These are phyloP conservation scores for Nicotiana paniculata DNA, from an alignment of 257 asterid genomes.

Conservation along the genomic window DNA sequence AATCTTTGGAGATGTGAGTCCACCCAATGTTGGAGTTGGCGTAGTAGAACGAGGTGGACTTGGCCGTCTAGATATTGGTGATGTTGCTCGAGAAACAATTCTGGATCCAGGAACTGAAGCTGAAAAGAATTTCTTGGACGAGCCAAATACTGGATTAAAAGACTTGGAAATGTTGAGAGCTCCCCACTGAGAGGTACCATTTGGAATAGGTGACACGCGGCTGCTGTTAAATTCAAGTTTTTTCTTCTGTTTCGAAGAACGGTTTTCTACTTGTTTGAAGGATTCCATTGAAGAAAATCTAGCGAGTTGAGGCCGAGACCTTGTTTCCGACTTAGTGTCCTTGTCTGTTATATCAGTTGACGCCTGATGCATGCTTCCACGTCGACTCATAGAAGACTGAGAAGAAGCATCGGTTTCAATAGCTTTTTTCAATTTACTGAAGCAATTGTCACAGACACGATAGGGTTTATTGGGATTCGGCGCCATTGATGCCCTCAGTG, in stretches of 20 bases:
- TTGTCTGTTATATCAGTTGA: slow-evolving; percentile 43
- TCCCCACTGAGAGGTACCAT: slow-evolving; percentile 87
- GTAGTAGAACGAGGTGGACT: slow-evolving; percentile 99
- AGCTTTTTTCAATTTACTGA: slow-evolving; percentile 65
- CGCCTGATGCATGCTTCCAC: slow-evolving; percentile 69
- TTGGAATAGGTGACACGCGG: slow-evolving; percentile 93
- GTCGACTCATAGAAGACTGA: slow-evolving; percentile 59
- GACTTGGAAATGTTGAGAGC: slow-evolving; percentile 71
- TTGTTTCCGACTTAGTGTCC: slow-evolving; percentile 58
- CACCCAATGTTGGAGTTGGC: slow-evolving; percentile 95
- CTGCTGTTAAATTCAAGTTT: slow-evolving; percentile 81
- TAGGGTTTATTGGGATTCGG: slow-evolving; percentile 83
- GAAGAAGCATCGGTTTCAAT: slow-evolving; percentile 60
- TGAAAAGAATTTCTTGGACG: slow-evolving; percentile 87
- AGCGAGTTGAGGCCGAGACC: slow-evolving; percentile 67
- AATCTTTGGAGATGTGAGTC: slow-evolving; percentile 79
- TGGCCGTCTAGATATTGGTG: slow-evolving; percentile 83
- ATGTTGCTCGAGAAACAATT: slow-evolving; percentile 97
- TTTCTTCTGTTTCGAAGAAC: slow-evolving; percentile 68
- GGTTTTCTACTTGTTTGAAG: slow-evolving; percentile 72
- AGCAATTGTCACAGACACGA: slow-evolving; percentile 89
- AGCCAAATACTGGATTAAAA: slow-evolving; percentile 80
- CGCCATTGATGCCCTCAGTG: slow-evolving; percentile 86
- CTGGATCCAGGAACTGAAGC: slow-evolving; percentile 99
- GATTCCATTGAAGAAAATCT: slow-evolving; percentile 87